Evolutionary conservation across 495 filamentous ascomycete species (phyloP).

Genomic region (Talaromyces nanjingensis): DNA sequence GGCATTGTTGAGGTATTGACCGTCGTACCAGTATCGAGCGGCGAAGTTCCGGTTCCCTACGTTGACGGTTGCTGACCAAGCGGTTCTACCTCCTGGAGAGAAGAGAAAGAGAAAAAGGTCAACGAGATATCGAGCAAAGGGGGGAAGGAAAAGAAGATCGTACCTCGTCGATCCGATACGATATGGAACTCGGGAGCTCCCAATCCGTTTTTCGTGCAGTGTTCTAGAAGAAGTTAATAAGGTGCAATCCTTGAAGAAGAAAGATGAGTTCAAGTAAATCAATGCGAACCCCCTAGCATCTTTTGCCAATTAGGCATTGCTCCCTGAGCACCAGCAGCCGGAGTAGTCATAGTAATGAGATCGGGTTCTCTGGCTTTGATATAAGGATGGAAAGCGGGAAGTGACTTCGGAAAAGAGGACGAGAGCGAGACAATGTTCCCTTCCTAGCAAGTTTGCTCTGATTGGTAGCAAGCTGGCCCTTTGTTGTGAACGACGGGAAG

Average conservation of each 20-base stretch:
- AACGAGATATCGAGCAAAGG: neutral
- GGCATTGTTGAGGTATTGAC: slow-evolving; percentile 76
- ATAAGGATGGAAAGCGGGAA: neutral
- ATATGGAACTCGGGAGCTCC: slow-evolving; percentile 58
- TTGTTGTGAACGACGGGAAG: slow-evolving; percentile 8
- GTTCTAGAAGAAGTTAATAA: slow-evolving; percentile 34
- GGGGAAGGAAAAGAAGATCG: slow-evolving; percentile 8
- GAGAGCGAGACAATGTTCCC: neutral
- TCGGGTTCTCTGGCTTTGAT: neutral
- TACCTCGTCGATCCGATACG: slow-evolving; percentile 75
- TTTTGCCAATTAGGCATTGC: slow-evolving; percentile 39
- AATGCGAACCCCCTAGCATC: slow-evolving; percentile 41
- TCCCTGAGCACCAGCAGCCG: slow-evolving; percentile 16
- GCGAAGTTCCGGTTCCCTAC: slow-evolving; percentile 47
- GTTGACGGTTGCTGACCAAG: slow-evolving; percentile 73
- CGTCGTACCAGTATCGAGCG: slow-evolving; percentile 90
- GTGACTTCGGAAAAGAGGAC: neutral
- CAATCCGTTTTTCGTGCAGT: slow-evolving; percentile 50
- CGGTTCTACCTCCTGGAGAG: slow-evolving; percentile 72
- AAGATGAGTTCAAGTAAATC: neutral
- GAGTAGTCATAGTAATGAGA: slow-evolving; percentile 23
- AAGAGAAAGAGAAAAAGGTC: slow-evolving; percentile 9
- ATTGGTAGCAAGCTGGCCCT: neutral
- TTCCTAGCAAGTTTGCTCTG: neutral
- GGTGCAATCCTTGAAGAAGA: slow-evolving; percentile 9